Evolutionary conservation across 2,329 filamentous ascomycete species (phyloP).

Genomic region (Scytalidium sp.): DNA sequence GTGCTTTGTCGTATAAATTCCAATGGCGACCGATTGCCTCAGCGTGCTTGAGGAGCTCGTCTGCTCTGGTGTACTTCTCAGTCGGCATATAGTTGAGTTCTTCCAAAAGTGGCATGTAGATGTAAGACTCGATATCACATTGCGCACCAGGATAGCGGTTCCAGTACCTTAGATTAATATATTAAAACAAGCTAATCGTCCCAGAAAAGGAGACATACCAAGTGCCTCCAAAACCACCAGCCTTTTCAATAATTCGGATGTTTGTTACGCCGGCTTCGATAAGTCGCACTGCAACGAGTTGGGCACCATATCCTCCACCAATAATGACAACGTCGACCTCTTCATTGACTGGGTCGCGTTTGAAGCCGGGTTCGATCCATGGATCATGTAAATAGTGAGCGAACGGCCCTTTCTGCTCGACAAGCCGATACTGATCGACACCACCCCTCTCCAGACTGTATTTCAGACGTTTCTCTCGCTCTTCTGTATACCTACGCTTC

Average conservation of each 20-base stretch:
- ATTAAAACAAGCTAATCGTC: not conserved
- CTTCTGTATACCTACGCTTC: conserved; percentile 3
- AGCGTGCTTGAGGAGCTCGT: conserved; percentile 35
- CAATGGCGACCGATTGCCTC: conserved; percentile 41
- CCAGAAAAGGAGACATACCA: conserved; percentile 31
- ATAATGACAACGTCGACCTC: conserved; percentile 2
- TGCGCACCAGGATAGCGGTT: conserved; percentile 43
- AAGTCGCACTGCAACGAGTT: conserved; percentile 9
- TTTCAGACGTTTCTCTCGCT: conserved; percentile 10
- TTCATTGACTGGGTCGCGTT: not conserved
- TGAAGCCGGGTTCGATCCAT: conserved; percentile 5
- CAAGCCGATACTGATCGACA: conserved; percentile 7
- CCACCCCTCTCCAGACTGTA: conserved; percentile 4
- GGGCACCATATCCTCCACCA: conserved; percentile 6
- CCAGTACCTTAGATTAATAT: conserved; percentile 31
- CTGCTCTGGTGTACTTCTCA: conserved; percentile 5
- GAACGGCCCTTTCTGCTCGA: conserved; percentile 2
- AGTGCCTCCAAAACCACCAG: conserved; percentile 44
- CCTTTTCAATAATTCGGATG: conserved; percentile 40
- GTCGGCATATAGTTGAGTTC: conserved; percentile 56
- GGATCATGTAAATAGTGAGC: conserved; percentile 8
- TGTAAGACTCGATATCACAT: conserved; percentile 57
- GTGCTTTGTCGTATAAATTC: conserved; percentile 25
- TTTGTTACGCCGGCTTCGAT: conserved; percentile 20
- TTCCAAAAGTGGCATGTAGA: conserved; percentile 58